Percentiles rank a stretch among this genome's conserved stretches.
phyloP scores from a whole-genome alignment of 2,329 filamentous ascomycete genomes.

The Curvularia eragrostidis region DNA sequence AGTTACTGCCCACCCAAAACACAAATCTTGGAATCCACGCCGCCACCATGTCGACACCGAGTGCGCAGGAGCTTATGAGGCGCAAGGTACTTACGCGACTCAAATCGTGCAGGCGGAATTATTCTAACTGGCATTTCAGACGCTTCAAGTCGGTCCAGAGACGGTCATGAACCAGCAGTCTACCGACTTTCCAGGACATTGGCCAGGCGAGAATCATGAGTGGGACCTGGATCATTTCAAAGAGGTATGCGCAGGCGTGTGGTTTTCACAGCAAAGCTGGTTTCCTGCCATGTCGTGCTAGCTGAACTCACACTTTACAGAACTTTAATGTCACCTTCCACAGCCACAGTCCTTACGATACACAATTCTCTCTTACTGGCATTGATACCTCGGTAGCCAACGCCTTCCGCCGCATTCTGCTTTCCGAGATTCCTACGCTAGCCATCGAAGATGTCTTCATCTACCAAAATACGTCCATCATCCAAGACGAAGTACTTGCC shows the following conservation, averaged over 20 bases:
- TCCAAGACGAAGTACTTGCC: constrained; percentile 95
- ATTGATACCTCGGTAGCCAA: constrained; percentile 94
- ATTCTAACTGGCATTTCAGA: constrained; percentile 58
- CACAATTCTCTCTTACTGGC: constrained; percentile 89
- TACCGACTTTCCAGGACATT: constrained; percentile 91
- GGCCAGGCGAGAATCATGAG: constrained; percentile 82
- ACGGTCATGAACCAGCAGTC: constrained; percentile 88
- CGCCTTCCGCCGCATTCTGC: constrained; percentile 93
- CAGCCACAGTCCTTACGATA: constrained; percentile 76
- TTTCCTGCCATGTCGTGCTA: not conserved
- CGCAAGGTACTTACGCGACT: constrained; percentile 62
- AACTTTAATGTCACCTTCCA: constrained; percentile 81
- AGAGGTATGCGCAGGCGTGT: constrained; percentile 51
- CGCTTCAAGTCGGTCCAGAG: constrained; percentile 85
- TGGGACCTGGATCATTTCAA: constrained; percentile 80
- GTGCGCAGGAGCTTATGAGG: constrained; percentile 63
- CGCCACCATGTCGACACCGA: constrained; percentile 53
- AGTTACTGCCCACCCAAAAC: constrained; percentile 28
- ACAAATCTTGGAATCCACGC: constrained; percentile 15
- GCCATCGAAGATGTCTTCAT: constrained; percentile 95
- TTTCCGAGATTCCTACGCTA: constrained; percentile 91
- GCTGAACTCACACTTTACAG: constrained; percentile 39
- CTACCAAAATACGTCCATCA: constrained; percentile 95
- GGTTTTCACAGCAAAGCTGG: not conserved
- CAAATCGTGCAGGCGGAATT: not conserved